Evolutionary conservation across 1,284 basidiomycete genomes (phyloP), one percentile per base, ranked within the genome.

Genomic region (Leccinum griseonigrum): DNA sequence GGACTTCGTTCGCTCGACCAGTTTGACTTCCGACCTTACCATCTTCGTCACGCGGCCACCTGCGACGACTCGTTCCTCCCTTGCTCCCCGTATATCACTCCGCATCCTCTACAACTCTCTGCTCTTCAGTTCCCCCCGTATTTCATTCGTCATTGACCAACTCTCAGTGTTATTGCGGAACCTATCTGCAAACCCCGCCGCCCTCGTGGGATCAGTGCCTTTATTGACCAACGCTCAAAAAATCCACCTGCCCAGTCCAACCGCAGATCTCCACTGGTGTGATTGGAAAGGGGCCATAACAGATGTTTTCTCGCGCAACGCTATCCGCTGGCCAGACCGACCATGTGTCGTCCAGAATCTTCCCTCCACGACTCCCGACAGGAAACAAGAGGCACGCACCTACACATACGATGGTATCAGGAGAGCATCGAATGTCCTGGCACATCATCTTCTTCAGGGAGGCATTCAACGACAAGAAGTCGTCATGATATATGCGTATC

Each of bases 401-500:
- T 95, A 89, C 76, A 89, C 91, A 0, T 99, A 99, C 71, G 81
- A 81, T 54, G 83, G 89, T 63, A 94, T 99, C 66, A 86, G 94
- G 62, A 84, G 84, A 57, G 94, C 96, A 8, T 87, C 91, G 4
- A 99, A 99, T 73, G 83, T 97, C 18, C 83, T 99, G 8, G 92
- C 97, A 0, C 97, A 99, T 72, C 87, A 97, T 68, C 84, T 99
- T 57, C 78, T 98, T 58, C 85, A 89, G 69, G 86, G 85, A 16
- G 97, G 97, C 13, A 80, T 99, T 13, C 84, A 97, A 76, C 82
- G 95, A 31, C 97, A 97, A 68, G 97, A 99, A 69, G 95, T 99
- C 22, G 95, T 99, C 60, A 98, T 97, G 87, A 92, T 99, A n/a
- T 99, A 99, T 73, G 97, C 97, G 0, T 90, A 98, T 70, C 87